A percentile compares a stretch with the other conserved stretches of the same genome.
These are phyloP conservation scores for Wickerhamomyces ciferrii DNA, from an alignment of 805 yeast species.

Conservation along the genomic window DNA sequence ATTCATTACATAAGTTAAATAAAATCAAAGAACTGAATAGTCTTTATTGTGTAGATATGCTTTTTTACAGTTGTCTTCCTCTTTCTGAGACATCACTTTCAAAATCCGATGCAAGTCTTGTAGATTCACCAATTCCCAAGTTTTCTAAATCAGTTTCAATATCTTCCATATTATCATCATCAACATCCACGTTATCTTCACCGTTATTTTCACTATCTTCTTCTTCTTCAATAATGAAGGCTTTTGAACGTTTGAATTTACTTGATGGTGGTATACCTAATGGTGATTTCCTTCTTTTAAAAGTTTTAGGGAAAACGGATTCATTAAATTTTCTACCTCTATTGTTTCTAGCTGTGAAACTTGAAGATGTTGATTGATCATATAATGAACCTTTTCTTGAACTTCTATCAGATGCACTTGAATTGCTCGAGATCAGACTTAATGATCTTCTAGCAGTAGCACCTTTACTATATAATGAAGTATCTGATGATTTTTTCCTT, in stretches of 20 bases:
- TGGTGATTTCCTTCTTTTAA: constrained; percentile 22
- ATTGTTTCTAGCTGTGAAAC: constrained; percentile 4
- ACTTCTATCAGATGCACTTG: constrained; percentile 33
- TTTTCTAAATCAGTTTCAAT: constrained; percentile 17
- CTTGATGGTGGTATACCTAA: constrained; percentile 17
- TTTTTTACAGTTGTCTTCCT: constrained; percentile 7
- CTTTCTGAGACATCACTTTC: constrained; percentile 14
- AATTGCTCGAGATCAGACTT: constrained; percentile 31
- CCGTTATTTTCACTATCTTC: constrained; percentile 17
- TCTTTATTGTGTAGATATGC: too few relatives aligned
- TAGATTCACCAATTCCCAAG: constrained; percentile 14
- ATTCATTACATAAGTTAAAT: not conserved
- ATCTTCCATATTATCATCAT: constrained; percentile 12
- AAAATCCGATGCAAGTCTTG: constrained; percentile 19
- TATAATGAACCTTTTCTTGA: constrained; percentile 34
- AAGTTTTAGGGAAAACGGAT: constrained; percentile 15
- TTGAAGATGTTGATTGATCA: constrained; percentile 28
- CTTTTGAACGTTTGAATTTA: constrained; percentile 14
- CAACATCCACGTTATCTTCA: constrained; percentile 4
- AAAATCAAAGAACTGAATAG: not conserved
- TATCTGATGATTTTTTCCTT: constrained; percentile 17
- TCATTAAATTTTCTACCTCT: constrained; percentile 16
- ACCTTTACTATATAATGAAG: constrained; percentile 15
- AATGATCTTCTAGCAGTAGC: constrained; percentile 24
- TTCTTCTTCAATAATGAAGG: constrained; percentile 19